Conservation (phyloP, 202 grass and related monocot species). For the Schoenoplectus triqueter region DNA sequence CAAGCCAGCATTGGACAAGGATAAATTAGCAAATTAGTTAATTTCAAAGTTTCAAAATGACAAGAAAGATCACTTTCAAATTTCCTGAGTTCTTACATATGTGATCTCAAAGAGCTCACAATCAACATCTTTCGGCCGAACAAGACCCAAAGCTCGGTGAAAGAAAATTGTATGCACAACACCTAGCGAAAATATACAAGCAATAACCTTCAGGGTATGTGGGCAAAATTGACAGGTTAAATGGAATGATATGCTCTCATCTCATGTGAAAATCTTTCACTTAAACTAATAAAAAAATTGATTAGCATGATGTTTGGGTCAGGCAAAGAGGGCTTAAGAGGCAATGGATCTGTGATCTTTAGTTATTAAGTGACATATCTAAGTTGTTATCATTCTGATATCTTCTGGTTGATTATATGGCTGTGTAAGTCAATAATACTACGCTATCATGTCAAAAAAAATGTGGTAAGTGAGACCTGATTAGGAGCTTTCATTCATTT, state of each 20-base stretch:
- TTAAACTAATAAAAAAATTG: background rate
- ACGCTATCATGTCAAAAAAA: background rate
- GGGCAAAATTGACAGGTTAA: background rate
- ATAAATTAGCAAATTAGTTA: conserved; percentile 23
- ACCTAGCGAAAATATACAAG: conserved; percentile 51
- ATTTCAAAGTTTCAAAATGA: conserved; percentile 25
- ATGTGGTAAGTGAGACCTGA: background rate
- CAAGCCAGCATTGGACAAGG: background rate
- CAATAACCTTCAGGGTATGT: background rate
- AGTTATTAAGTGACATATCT: background rate
- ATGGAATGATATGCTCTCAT: background rate
- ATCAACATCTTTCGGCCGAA: conserved; percentile 90
- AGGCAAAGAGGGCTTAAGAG: background rate
- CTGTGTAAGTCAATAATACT: background rate
- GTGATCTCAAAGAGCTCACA: conserved; percentile 83
- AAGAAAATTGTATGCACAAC: conserved; percentile 95
- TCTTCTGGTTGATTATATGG: conserved; percentile 4
- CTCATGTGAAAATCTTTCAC: background rate
- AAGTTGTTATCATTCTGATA: background rate
- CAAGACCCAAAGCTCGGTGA: conserved; percentile 86
- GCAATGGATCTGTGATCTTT: background rate
- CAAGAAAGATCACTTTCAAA: conserved; percentile 12
- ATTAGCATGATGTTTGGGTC: background rate
- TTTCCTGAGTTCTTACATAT: conserved; percentile 61
- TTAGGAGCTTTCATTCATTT: background rate